Evolutionary conservation across 2,329 filamentous ascomycete species (phyloP).

Genomic region (Aspergillus candidus): DNA sequence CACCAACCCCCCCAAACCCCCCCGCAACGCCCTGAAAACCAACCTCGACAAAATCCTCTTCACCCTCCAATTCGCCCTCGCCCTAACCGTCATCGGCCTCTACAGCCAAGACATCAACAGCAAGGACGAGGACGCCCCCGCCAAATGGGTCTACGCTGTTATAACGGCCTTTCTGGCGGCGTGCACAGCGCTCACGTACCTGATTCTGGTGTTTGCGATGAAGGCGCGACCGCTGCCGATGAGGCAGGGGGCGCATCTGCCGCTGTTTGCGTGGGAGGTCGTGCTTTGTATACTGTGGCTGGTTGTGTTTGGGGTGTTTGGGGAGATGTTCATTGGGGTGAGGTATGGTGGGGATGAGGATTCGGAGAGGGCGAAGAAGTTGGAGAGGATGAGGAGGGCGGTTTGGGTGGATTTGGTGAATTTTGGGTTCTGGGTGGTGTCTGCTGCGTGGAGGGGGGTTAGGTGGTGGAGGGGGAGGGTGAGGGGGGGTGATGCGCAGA

Average conservation of each 20-base stretch:
- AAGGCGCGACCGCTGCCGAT: slow-evolving; percentile 26
- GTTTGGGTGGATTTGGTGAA: slow-evolving; percentile 77
- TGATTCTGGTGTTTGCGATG: slow-evolving; percentile 53
- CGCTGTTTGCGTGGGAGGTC: slow-evolving; percentile 61
- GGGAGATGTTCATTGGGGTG: slow-evolving; percentile 64
- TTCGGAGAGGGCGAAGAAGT: slow-evolving; percentile 21
- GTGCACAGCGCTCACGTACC: slow-evolving; percentile 59
- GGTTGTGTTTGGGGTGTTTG: slow-evolving; percentile 77
- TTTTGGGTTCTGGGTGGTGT: slow-evolving; percentile 69
- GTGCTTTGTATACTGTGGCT: slow-evolving; percentile 74
- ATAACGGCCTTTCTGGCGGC: slow-evolving; percentile 62
- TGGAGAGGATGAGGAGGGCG: slow-evolving; percentile 75
- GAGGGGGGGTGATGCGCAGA: slow-evolving; percentile 3
- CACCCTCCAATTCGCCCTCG: slow-evolving; percentile 69
- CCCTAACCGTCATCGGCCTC: slow-evolving; percentile 68
- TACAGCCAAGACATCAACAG: slow-evolving; percentile 62
- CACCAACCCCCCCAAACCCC: slow-evolving; percentile 12
- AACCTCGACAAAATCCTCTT: slow-evolving; percentile 49
- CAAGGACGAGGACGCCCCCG: slow-evolving; percentile 49
- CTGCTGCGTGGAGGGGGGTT: slow-evolving; percentile 39
- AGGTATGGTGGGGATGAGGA: slow-evolving; percentile 4
- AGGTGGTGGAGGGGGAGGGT: slow-evolving; percentile 28
- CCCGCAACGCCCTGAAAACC: slow-evolving; percentile 12
- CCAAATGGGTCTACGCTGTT: slow-evolving; percentile 75
- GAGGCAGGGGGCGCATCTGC: slow-evolving; percentile 19